Conservation (phyloP, 148 eudicot genomes). For the Arctostaphylos glauca region DNA sequence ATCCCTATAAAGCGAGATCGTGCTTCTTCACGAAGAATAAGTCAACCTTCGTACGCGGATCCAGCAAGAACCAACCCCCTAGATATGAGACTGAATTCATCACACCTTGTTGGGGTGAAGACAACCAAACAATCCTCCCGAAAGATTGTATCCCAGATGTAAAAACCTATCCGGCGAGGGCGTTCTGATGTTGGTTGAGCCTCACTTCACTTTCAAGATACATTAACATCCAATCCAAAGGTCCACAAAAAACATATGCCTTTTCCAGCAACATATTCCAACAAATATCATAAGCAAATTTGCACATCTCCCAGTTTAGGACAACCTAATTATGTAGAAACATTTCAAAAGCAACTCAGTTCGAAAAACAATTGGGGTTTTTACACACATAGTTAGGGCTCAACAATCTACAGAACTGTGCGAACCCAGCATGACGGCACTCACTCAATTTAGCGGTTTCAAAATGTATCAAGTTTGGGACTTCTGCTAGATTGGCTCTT, state of each 20-base stretch:
- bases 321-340: neutral
- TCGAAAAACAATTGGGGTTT: neutral
- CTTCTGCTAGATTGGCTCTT: too few species aligned
- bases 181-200: neutral
- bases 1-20: too few species aligned
- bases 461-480: too few species aligned
- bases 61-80: too few species aligned
- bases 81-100: neutral
- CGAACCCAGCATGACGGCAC: too few species aligned
- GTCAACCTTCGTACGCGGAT: too few species aligned
- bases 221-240: neutral
- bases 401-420: too few species aligned
- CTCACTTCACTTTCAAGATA: neutral
- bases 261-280: neutral
- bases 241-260: neutral
- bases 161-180: neutral
- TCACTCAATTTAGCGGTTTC: too few species aligned
- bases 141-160: neutral
- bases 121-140: neutral
- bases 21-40: too few species aligned
- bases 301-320: neutral
- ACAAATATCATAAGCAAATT: neutral
- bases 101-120: neutral
- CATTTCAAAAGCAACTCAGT: neutral
- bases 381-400: conserved; percentile 2